Evolutionary conservation across 2,329 filamentous ascomycete genomes (phyloP).

Genomic region (Xylariaceae sp.): DNA sequence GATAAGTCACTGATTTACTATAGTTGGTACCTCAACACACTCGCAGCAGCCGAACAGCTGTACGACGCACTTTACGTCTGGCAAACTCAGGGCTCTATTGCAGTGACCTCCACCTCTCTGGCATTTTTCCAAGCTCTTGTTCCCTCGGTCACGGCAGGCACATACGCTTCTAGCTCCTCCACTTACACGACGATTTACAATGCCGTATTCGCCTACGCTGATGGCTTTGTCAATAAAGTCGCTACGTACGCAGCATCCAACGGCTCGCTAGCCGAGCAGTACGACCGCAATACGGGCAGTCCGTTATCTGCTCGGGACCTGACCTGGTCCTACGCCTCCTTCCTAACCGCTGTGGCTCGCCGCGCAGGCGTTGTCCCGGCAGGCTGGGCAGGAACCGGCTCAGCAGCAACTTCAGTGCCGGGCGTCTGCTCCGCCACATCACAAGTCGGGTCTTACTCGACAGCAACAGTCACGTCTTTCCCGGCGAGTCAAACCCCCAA

Average conservation of each 20-base stretch:
- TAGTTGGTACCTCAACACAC: conserved; percentile 76
- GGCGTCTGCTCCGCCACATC: conserved; percentile 54
- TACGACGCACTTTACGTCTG: conserved; percentile 79
- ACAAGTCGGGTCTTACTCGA: conserved; percentile 56
- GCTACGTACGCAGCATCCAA: conserved; percentile 65
- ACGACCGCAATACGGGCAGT: conserved; percentile 55
- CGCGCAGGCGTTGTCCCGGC: conserved; percentile 61
- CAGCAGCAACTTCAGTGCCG: conserved; percentile 54
- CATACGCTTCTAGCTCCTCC: conserved; percentile 56
- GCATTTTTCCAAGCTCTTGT: conserved; percentile 74
- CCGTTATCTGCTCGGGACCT: conserved; percentile 69
- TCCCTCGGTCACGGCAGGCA: conserved; percentile 63
- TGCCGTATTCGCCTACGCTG: conserved; percentile 63
- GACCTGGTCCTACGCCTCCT: conserved; percentile 52
- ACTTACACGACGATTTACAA: conserved; percentile 62
- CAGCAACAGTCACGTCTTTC: conserved; percentile 55
- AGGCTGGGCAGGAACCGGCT: conserved; percentile 56
- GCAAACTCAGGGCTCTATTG: conserved; percentile 66
- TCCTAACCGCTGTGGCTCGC: conserved; percentile 67
- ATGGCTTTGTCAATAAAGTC: conserved; percentile 67
- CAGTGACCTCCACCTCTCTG: conserved; percentile 68
- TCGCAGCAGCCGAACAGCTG: conserved; percentile 80
- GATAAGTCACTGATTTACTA: conserved; percentile 17
- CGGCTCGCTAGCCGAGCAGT: conserved; percentile 74
- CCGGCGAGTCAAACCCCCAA: conserved; percentile 55